Evolutionary conservation across 495 filamentous ascomycete species (phyloP).

Genomic region (Neurospora sp.): DNA sequence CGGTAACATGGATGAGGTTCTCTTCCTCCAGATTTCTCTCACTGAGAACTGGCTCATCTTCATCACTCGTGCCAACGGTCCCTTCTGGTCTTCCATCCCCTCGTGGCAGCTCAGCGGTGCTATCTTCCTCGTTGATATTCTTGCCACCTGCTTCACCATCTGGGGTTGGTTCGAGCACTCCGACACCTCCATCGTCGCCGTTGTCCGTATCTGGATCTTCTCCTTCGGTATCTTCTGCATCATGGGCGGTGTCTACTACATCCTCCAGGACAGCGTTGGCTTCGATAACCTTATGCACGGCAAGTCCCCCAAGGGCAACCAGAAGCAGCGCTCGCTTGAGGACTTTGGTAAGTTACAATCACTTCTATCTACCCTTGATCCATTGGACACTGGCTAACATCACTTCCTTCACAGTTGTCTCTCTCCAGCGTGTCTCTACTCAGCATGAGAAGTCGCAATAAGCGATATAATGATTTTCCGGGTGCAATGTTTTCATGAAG

Average conservation of each 20-base stretch:
- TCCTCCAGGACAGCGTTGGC: slow-evolving; percentile 61
- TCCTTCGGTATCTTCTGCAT: slow-evolving; percentile 67
- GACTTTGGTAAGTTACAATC: slow-evolving; percentile 55
- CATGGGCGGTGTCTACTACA: slow-evolving; percentile 55
- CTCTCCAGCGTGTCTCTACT: slow-evolving; percentile 74
- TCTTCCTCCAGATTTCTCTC: slow-evolving; percentile 85
- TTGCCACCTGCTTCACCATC: slow-evolving; percentile 73
- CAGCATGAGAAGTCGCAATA: slow-evolving; percentile 72
- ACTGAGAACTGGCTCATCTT: slow-evolving; percentile 97
- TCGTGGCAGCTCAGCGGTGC: slow-evolving; percentile 73
- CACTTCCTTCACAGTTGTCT: slow-evolving; percentile 46
- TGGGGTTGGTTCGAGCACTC: slow-evolving; percentile 67
- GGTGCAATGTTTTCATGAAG: slow-evolving; percentile 3
- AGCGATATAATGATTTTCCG: slow-evolving; percentile 10
- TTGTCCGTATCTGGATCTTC: slow-evolving; percentile 83
- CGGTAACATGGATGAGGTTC: slow-evolving; percentile 67
- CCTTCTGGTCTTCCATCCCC: slow-evolving; percentile 76
- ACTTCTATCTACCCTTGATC: not conserved
- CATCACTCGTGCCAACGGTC: slow-evolving; percentile 81
- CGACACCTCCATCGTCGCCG: slow-evolving; percentile 61
- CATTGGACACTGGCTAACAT: slow-evolving; percentile 19
- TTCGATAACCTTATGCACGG: slow-evolving; percentile 94
- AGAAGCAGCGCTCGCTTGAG: slow-evolving; percentile 67
- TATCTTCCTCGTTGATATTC: slow-evolving; percentile 67
- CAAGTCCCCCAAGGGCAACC: slow-evolving; percentile 63